Evolutionary conservation across 1,139 yeast species (phyloP), one percentile per base, ranked within the genome.

Genomic region (Ogataea hybrid): DNA sequence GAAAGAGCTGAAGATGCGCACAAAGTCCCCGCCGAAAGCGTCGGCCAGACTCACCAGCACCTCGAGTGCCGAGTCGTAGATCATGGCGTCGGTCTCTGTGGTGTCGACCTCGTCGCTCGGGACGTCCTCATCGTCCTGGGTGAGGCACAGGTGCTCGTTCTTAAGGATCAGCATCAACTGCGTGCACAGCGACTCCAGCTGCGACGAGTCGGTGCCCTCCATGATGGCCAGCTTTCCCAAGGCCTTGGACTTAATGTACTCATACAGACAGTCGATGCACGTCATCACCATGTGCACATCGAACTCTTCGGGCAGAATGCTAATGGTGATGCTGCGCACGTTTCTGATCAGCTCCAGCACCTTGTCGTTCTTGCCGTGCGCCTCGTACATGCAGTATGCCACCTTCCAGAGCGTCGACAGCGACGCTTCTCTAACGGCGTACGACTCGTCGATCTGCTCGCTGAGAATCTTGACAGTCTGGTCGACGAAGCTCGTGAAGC

Each of bases 381-480:
- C 68, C 44, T 76, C 71, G 64, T 81, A 77, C 74, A 85, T 76
- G 30, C 95, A 84, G 56, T 75, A 76, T 46, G 81, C 82, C 53
- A 90, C 78, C 58, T 81, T 84, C 94, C 96, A 90, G 62, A 90
- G 71, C 40, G 92, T 77, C 46, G 75, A 71, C 64, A 90, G 69
- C 37, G 97, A 90, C 47, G 95, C 81, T 67, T 86, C 95, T 63
- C 96, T 81, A 73, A 90, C 80, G 60, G 96, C 96, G 59, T 86
- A 88, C 41, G 95, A 88, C 62, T 84, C 90, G 51, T 81, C 88
- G 49, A 84, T 77, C 67, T 86, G 92, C 48, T 82, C 85, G 40
- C 74, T 68, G 54, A 92, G 74, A 25, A 78, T 74, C 50, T 75
- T 73, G 54, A 87, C 68, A 20, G 94, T 75, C 50, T 78, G 75